Evolutionary conservation across 2,329 filamentous ascomycete species (phyloP).

Genomic region (Fusarium caatingaense): DNA sequence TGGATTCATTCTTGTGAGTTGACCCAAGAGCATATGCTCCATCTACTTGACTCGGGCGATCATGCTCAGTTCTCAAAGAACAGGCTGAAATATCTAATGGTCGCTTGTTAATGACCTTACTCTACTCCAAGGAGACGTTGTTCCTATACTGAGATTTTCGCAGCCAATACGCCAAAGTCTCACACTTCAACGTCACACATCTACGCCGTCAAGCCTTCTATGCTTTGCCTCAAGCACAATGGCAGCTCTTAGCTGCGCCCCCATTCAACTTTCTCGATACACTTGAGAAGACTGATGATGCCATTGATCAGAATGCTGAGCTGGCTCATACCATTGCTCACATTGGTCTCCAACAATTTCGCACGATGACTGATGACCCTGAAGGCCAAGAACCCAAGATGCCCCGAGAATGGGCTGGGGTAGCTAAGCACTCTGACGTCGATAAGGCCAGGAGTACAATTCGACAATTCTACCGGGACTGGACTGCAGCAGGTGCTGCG

Average conservation of each 20-base stretch:
- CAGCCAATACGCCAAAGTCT: slow-evolving; percentile 85
- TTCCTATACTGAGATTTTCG: slow-evolving; percentile 28
- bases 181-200: slow-evolving; percentile 92
- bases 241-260: slow-evolving; percentile 81
- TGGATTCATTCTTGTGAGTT: slow-evolving; percentile 80
- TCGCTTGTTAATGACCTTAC: fast-evolving
- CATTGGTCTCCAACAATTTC: slow-evolving; percentile 76
- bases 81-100: not conserved
- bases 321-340: slow-evolving; percentile 82
- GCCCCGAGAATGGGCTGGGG: slow-evolving; percentile 74
- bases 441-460: slow-evolving; percentile 94
- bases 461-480: slow-evolving; percentile 94
- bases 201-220: slow-evolving; percentile 93
- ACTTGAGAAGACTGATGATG: slow-evolving; percentile 82
- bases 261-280: slow-evolving; percentile 87
- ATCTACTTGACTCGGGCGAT: not conserved
- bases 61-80: not conserved
- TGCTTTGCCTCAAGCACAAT: slow-evolving; percentile 84
- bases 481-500: slow-evolving; percentile 79
- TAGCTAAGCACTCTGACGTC: slow-evolving; percentile 78
- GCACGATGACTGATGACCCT: slow-evolving; percentile 55
- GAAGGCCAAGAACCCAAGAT: slow-evolving; percentile 58
- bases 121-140: too few species aligned
- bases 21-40: not conserved
- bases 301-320: slow-evolving; percentile 88